These are phyloP conservation scores for Coniochaeta hoffmannii DNA, from an alignment of 2,329 filamentous ascomycete species.

Conservation along the genomic window DNA sequence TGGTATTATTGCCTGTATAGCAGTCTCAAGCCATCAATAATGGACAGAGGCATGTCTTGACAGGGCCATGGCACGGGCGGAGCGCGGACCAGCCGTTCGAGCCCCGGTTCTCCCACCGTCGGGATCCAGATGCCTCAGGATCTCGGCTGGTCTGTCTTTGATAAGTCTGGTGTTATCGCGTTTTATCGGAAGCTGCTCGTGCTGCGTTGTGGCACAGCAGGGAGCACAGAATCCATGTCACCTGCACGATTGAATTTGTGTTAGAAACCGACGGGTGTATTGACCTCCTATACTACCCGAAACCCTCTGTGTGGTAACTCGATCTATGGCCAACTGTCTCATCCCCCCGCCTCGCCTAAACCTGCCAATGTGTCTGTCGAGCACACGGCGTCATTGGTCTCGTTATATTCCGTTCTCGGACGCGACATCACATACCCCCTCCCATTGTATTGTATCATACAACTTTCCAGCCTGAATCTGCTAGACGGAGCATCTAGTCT, in stretches of 20 bases:
- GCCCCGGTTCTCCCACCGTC: not conserved
- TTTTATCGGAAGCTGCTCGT: not conserved
- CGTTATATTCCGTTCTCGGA: not conserved
- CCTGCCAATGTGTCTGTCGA: not conserved
- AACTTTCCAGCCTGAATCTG: not conserved
- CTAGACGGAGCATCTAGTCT: no score
- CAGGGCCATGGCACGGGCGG: not conserved
- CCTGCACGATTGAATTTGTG: not conserved
- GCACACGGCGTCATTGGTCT: not conserved
- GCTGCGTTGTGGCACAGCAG: not conserved
- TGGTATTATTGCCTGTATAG: no score
- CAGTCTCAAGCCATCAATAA: not conserved
- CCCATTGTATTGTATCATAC: not conserved
- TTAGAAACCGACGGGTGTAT: not conserved
- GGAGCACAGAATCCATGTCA: not conserved
- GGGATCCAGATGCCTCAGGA: not conserved
- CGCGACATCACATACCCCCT: not conserved
- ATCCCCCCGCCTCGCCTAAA: not conserved
- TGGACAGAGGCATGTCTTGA: not conserved
- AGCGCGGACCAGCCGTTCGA: not conserved
- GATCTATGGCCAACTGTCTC: not conserved
- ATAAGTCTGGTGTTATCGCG: not conserved
- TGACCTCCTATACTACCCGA: not conserved
- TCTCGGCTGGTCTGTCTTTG: not conserved
- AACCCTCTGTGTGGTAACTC: not conserved